Evolutionary conservation across 1,139 yeast species (phyloP).

Genomic region (Kodamaea anthophila): DNA sequence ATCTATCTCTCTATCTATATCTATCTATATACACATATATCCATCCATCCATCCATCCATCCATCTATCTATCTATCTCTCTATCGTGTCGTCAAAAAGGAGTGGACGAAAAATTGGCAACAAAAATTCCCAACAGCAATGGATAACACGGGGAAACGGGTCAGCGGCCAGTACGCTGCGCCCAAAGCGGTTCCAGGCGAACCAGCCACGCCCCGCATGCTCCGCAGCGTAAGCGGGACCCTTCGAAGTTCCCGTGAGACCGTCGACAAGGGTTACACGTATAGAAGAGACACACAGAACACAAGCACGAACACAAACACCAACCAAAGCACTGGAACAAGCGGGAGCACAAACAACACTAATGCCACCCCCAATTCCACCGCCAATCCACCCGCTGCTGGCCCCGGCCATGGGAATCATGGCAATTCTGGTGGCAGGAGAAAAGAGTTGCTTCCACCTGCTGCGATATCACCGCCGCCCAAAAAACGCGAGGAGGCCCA

Average conservation of each 20-base stretch:
- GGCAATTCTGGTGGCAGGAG: constrained; percentile 15
- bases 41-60: too few relatives aligned
- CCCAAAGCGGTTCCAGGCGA: constrained; percentile 16
- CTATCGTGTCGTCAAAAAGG: constrained; percentile 1
- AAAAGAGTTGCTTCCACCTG: constrained; percentile 20
- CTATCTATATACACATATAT: too few relatives aligned
- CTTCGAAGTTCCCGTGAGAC: constrained; percentile 11
- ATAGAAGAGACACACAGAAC: too few relatives aligned
- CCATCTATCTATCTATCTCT: background rate
- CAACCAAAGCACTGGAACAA: constrained; percentile 4
- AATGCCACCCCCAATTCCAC: constrained; percentile 10
- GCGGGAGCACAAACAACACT: background rate
- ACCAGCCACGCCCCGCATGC: constrained; percentile 80
- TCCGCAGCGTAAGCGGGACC: constrained; percentile 48
- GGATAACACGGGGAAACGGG: constrained; percentile 4
- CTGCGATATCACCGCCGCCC: constrained; percentile 13
- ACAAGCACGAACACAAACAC: constrained; percentile 1
- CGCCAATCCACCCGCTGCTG: constrained; percentile 9
- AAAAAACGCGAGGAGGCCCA: constrained; percentile 21
- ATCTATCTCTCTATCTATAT: too few relatives aligned
- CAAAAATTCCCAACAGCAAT: constrained; percentile 1
- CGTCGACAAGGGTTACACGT: background rate
- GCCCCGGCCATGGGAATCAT: constrained; percentile 4
- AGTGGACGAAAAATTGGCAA: constrained; percentile 4
- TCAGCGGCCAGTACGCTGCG: constrained; percentile 2